Conservation (phyloP, 2,329 filamentous ascomycete species). For the Penicillium capsulatum region DNA sequence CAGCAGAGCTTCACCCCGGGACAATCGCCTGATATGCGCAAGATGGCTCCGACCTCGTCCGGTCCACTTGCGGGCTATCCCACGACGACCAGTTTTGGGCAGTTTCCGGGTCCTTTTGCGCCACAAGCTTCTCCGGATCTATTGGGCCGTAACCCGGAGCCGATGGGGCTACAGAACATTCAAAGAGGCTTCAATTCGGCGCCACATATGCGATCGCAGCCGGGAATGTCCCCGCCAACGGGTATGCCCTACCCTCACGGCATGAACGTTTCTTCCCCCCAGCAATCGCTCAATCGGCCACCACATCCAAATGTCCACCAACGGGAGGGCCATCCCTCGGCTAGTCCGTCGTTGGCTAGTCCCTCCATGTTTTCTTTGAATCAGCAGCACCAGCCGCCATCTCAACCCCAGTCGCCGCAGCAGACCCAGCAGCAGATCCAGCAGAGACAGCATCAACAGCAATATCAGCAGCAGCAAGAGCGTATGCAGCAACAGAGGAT, state of each 20-base stretch:
- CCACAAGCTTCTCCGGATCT: constrained; percentile 29
- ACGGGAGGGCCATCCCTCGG: constrained; percentile 18
- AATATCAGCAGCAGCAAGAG: constrained; percentile 17
- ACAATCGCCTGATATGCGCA: constrained; percentile 32
- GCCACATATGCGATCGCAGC: constrained; percentile 27
- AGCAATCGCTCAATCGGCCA: constrained; percentile 29
- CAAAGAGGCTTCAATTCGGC: constrained; percentile 31
- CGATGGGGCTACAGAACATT: constrained; percentile 28
- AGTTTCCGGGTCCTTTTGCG: constrained; percentile 28
- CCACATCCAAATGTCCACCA: constrained; percentile 23
- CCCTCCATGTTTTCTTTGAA: constrained; percentile 23
- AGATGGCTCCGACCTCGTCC: constrained; percentile 31
- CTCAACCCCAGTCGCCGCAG: constrained; percentile 26
- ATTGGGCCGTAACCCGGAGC: constrained; percentile 27
- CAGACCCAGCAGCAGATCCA: constrained; percentile 25
- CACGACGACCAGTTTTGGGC: constrained; percentile 24
- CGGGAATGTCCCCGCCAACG: constrained; percentile 26
- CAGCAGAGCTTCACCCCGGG: constrained; percentile 24
- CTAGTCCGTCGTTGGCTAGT: constrained; percentile 22
- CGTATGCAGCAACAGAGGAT: constrained; percentile 18
- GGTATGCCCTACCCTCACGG: constrained; percentile 28
- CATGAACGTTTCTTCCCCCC: constrained; percentile 30
- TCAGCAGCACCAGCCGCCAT: constrained; percentile 20
- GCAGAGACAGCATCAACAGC: constrained; percentile 23
- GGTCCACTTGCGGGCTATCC: constrained; percentile 30